phyloP scores from a whole-genome alignment of 2,329 filamentous ascomycete species.

The Cladosporium phlei region DNA sequence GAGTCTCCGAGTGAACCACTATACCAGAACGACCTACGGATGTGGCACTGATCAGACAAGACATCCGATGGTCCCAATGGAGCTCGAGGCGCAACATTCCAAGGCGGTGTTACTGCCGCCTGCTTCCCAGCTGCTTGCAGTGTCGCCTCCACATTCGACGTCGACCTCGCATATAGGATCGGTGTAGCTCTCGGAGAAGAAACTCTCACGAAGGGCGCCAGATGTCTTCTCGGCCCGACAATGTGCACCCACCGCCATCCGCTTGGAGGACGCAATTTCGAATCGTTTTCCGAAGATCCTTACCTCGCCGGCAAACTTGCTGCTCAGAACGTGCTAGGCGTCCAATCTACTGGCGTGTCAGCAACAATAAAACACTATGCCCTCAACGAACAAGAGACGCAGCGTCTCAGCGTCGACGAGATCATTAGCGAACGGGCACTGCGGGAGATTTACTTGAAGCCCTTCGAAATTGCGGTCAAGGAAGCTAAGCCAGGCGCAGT shows the following conservation, averaged over 20 bases:
- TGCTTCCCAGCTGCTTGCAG: slow-evolving; percentile 54
- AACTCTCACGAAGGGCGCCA: slow-evolving; percentile 4
- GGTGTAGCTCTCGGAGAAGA: slow-evolving; percentile 7
- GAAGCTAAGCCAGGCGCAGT: slow-evolving; percentile 34
- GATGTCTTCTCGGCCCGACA: slow-evolving; percentile 4
- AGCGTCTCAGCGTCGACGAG: slow-evolving; percentile 60
- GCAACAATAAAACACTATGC: slow-evolving; percentile 77
- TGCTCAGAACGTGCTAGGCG: slow-evolving; percentile 55
- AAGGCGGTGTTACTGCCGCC: slow-evolving; percentile 60
- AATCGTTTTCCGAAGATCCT: slow-evolving; percentile 81
- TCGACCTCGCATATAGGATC: slow-evolving; percentile 2
- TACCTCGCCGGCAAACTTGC: slow-evolving; percentile 68
- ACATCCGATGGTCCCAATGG: slow-evolving; percentile 67
- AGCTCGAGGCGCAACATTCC: slow-evolving; percentile 63
- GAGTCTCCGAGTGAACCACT: neutral
- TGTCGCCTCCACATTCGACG: slow-evolving; percentile 5
- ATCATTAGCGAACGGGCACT: slow-evolving; percentile 60
- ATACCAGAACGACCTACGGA: too few relatives aligned
- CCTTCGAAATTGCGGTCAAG: slow-evolving; percentile 64
- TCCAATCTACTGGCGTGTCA: slow-evolving; percentile 68
- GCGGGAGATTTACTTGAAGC: slow-evolving; percentile 67
- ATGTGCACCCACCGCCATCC: slow-evolving; percentile 14
- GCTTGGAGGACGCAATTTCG: slow-evolving; percentile 73
- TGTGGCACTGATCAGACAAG: slow-evolving; percentile 50
- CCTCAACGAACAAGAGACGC: slow-evolving; percentile 68